Evolutionary conservation across 2,329 filamentous ascomycete genomes (phyloP).

Genomic region (Aspergillus hiratsukae): DNA sequence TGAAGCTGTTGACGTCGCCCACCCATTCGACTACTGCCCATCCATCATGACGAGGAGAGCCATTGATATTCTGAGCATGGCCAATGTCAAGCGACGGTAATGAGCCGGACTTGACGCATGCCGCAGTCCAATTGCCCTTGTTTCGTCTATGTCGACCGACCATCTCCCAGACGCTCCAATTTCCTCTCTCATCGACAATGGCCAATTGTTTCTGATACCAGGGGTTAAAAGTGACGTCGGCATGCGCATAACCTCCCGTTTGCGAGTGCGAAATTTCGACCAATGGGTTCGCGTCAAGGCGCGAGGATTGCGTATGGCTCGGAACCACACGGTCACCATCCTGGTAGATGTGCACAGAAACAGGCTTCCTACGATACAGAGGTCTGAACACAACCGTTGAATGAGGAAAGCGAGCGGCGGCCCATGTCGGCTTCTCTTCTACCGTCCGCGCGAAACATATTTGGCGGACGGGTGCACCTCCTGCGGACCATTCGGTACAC

Average conservation of each 20-base stretch:
- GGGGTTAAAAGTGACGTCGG: constrained; percentile 57
- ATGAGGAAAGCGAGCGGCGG: constrained; percentile 48
- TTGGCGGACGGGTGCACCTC: constrained; percentile 51
- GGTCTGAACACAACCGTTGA: constrained; percentile 48
- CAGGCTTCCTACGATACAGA: constrained; percentile 29
- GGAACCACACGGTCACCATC: constrained; percentile 10
- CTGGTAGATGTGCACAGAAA: constrained; percentile 17
- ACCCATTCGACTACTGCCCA: constrained; percentile 43
- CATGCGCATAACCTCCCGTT: constrained; percentile 47
- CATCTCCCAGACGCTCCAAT: constrained; percentile 51
- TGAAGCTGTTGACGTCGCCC: constrained; percentile 35
- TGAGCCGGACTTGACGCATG: constrained; percentile 27
- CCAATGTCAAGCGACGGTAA: constrained; percentile 20
- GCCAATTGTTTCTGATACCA: constrained; percentile 55
- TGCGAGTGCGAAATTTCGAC: constrained; percentile 39
- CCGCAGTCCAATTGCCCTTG: constrained; percentile 25
- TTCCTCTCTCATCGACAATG: constrained; percentile 50
- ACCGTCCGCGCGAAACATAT: constrained; percentile 47
- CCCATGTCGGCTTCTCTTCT: constrained; percentile 39
- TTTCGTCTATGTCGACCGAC: constrained; percentile 27
- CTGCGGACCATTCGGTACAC: constrained; percentile 45
- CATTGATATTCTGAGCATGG: constrained; percentile 9
- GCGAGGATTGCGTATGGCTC: constrained; percentile 28
- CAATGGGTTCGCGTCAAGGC: constrained; percentile 46
- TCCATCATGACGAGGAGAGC: constrained; percentile 33